phyloP scores from a whole-genome alignment of 495 filamentous ascomycete species.

The Penicillium subrubescens region DNA sequence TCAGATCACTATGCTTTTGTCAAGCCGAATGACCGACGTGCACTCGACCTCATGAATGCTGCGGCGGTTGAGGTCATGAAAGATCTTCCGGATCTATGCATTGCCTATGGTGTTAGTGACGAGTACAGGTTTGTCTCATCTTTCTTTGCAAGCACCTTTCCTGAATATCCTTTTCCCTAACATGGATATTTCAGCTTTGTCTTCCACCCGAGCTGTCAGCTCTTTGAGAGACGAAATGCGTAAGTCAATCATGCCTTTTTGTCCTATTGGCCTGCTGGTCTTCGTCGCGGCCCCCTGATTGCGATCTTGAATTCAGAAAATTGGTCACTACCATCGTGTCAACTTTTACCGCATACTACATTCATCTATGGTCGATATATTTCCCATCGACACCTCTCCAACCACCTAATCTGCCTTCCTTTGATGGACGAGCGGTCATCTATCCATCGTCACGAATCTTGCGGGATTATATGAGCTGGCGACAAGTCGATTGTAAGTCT shows the following conservation, averaged over 20 bases:
- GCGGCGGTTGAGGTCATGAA: slow-evolving; percentile 80
- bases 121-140: slow-evolving; percentile 71
- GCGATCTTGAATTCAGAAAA: slow-evolving; percentile 57
- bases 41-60: slow-evolving; percentile 92
- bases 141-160: background rate
- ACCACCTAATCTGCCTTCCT: slow-evolving; percentile 74
- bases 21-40: slow-evolving; percentile 89
- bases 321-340: slow-evolving; percentile 87
- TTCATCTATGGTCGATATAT: slow-evolving; percentile 74
- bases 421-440: slow-evolving; percentile 87
- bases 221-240: slow-evolving; percentile 88
- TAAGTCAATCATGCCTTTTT: slow-evolving; percentile 40
- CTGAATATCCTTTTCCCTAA: background rate
- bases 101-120: slow-evolving; percentile 92
- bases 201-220: slow-evolving; percentile 72
- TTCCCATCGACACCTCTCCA: slow-evolving; percentile 69
- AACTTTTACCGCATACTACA: slow-evolving; percentile 90
- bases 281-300: background rate
- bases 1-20: slow-evolving; percentile 78
- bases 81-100: slow-evolving; percentile 79
- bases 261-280: background rate
- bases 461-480: slow-evolving; percentile 94
- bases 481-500: slow-evolving; percentile 88
- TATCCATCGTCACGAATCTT: slow-evolving; percentile 80
- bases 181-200: slow-evolving; percentile 65